Base-by-base conservation (phyloP, 73 alveolate species). In the Blepharisma japonicum region DNA sequence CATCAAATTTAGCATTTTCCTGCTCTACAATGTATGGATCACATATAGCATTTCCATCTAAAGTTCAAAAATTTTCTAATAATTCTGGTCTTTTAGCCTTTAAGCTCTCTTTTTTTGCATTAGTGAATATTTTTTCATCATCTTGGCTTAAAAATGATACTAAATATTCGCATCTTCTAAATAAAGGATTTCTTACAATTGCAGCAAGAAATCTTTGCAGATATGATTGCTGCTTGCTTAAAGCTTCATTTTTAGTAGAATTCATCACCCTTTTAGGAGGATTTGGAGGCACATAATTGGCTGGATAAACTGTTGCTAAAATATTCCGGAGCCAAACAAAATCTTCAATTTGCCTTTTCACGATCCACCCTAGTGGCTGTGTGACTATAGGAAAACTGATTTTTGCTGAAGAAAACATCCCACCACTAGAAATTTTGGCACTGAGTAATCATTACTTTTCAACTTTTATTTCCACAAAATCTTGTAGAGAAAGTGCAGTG, bases 401-500 rank as follows among this genome's bases (percentile, higher is more conserved):
- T 39, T 61, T 61, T 20, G 74, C 46, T 25, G 74, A 61, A 39
- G 47, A 14, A 14, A 61, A 25, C 14, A 61, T 14, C 47, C 74
- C 74, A 2, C 46, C 49, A 3, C 50, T 20, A 9, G 23, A n/a
- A 20, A 8, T 25, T 61, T 61, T 39, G 23, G 23, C 74, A 14
- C 74, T 61, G 23, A 9, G 47, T 61, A 9, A 25, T 14, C 14
- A 14, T 61, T 61, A 61, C 74, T 14, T 14, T 61, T 25, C 46
- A 18, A 61, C 47, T 14, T 14, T 61, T 61, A 61, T 39, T 20
- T n/a, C 11, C n/a, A 61, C 23, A 25, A 61, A 20, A 14, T 61
- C 74, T 61, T 61, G 47, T 20, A 61, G 74, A 25, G 74, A 61
- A 18, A 61, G 74, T 2, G 14, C 74, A 25, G 14, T 61, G 74